These are phyloP conservation scores for Syzygium oleosum DNA, from an alignment of 345 rosid genomes.

Conservation along the genomic window DNA sequence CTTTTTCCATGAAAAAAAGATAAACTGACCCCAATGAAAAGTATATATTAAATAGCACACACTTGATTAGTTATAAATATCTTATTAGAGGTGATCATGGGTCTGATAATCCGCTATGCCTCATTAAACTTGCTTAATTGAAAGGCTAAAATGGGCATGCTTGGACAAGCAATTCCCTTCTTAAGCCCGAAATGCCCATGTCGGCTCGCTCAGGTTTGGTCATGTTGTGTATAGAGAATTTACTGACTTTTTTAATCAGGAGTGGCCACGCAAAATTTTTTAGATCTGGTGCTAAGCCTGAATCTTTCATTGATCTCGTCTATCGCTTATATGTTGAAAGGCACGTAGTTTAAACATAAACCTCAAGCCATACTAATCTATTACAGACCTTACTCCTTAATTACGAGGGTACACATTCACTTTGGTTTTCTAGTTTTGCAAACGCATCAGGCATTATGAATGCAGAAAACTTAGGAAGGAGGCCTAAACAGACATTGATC, in stretches of 20 bases:
- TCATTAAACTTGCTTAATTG: fast-evolving
- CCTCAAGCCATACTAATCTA: no score
- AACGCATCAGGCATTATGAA: neutral
- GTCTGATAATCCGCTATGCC: neutral
- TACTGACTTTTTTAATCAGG: no score
- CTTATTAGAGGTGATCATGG: neutral
- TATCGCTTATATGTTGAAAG: no score
- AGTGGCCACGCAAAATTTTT: no score
- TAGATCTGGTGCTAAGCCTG: no score
- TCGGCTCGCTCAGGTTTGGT: no score
- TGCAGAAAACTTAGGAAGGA: neutral
- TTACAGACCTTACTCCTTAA: neutral
- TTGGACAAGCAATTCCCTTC: neutral
- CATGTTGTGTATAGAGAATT: no score
- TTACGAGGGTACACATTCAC: no score
- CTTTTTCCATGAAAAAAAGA: neutral
- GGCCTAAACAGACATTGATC: neutral
- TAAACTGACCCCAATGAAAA: neutral
- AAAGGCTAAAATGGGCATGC: neutral
- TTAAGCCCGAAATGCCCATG: neutral
- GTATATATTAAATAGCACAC: neutral
- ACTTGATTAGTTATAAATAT: neutral
- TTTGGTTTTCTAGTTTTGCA: neutral
- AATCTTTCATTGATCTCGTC: no score
- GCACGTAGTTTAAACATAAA: no score